Percentiles rank a stretch among this genome's conserved stretches.
These are phyloP conservation scores for Verticillium tricorpus DNA, from an alignment of 2,329 filamentous ascomycete species.

Conservation along the genomic window DNA sequence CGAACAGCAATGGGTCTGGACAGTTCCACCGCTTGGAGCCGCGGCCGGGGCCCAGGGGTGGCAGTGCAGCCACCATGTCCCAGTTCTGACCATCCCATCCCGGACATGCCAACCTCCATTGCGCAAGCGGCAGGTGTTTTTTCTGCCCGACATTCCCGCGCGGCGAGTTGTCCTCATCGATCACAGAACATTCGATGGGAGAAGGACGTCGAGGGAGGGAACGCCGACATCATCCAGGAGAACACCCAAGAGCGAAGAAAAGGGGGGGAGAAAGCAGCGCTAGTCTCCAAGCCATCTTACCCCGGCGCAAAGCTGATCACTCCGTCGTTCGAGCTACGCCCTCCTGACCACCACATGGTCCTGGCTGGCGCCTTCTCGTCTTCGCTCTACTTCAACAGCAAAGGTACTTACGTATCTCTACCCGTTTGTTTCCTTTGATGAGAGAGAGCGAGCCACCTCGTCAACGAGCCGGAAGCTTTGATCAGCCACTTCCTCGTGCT, in stretches of 20 bases:
- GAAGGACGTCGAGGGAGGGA: neutral
- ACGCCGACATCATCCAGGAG: neutral
- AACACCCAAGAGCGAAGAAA: neutral
- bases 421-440: neutral
- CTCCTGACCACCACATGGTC: neutral
- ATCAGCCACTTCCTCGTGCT: slow-evolving; percentile 4
- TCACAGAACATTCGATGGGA: neutral
- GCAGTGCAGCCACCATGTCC: neutral
- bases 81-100: neutral
- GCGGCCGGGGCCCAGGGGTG: neutral
- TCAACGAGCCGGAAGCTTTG: neutral
- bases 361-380: neutral
- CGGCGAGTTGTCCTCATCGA: neutral
- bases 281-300: neutral
- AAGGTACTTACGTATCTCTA: neutral
- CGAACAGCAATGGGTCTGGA: neutral
- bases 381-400: neutral
- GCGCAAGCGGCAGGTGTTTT: neutral
- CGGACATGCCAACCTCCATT: neutral
- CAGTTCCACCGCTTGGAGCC: neutral
- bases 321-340: neutral
- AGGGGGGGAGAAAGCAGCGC: neutral
- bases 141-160: neutral
- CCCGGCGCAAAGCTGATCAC: neutral
- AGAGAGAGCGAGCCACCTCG: neutral